Conservation (phyloP, 1,284 basidiomycete species). For the Schizopora paradoxa region DNA sequence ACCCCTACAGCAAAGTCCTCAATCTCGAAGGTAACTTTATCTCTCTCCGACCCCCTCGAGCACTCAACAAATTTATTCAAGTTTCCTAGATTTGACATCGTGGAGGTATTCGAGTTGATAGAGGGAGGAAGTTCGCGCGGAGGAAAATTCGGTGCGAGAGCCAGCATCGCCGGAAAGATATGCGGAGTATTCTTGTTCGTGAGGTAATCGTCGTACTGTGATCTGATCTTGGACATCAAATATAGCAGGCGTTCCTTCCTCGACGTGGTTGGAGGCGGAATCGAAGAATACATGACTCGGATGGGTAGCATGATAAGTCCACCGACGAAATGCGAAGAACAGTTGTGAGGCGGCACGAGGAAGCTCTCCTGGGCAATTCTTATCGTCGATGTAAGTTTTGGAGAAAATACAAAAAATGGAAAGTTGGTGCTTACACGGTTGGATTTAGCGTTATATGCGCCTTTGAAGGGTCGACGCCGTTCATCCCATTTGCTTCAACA, state of each 20-base stretch:
- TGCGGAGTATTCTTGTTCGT: neutral
- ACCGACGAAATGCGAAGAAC: constrained; percentile 3
- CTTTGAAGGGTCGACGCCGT: no score
- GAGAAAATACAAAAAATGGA: no score
- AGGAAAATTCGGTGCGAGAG: no score
- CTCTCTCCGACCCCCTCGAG: no score
- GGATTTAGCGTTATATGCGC: constrained; percentile 1
- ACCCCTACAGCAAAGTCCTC: no score
- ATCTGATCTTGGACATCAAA: neutral
- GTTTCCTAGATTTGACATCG: no score
- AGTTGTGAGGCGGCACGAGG: constrained; percentile 3
- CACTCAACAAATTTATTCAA: constrained; percentile 1
- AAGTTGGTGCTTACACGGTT: neutral
- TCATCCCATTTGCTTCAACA: neutral
- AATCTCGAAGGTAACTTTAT: no score
- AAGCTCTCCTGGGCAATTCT: constrained; percentile 4
- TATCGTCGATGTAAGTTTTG: neutral
- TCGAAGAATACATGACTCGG: no score
- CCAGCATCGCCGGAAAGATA: neutral
- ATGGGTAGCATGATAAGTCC: neutral
- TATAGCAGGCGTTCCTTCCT: neutral
- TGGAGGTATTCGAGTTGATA: no score
- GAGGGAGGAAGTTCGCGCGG: no score
- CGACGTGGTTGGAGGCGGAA: neutral
- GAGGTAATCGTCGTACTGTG: constrained; percentile 1